phyloP scores from a whole-genome alignment of 192 early-diverging fungal species.

The Chytriomyces confervae region DNA sequence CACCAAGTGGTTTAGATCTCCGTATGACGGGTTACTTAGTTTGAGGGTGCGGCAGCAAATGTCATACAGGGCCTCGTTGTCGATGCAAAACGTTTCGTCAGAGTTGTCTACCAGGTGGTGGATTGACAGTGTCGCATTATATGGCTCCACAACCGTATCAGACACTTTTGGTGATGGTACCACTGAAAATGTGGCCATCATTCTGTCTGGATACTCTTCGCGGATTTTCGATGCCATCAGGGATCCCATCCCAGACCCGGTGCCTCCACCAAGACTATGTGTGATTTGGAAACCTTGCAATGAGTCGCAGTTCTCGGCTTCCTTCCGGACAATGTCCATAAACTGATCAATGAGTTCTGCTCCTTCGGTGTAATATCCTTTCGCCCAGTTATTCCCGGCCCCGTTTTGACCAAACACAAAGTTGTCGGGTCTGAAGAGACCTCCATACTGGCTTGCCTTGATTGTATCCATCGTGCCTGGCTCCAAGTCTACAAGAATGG shows the following conservation, averaged over 20 bases:
- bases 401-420: slow-evolving; percentile 94
- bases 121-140: slow-evolving; percentile 96
- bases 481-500: slow-evolving; percentile 96
- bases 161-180: slow-evolving; percentile 98
- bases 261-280: slow-evolving; percentile 97
- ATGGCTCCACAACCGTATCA: slow-evolving; percentile 98
- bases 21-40: slow-evolving; percentile 89
- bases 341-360: slow-evolving; percentile 96
- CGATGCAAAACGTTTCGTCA: slow-evolving; percentile 99
- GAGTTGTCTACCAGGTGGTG: slow-evolving; percentile 99
- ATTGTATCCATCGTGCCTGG: slow-evolving; percentile 94
- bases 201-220: slow-evolving; percentile 99
- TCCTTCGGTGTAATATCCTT: slow-evolving; percentile 99
- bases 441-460: slow-evolving; percentile 76
- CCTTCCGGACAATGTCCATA: slow-evolving; percentile 94
- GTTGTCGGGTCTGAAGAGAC: slow-evolving; percentile 97
- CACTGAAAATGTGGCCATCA: slow-evolving; percentile 98
- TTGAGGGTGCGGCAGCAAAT: slow-evolving; percentile 99
- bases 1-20: slow-evolving; percentile 95
- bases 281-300: slow-evolving; percentile 99
- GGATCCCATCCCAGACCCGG: slow-evolving; percentile 96
- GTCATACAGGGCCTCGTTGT: slow-evolving; percentile 99
- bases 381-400: slow-evolving; percentile 99
- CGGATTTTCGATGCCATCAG: slow-evolving; percentile 96
- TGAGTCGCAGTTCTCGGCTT: slow-evolving; percentile 95